These are phyloP conservation scores for Grammothele lineata DNA, from an alignment of 768 basidiomycete species.

Conservation along the genomic window DNA sequence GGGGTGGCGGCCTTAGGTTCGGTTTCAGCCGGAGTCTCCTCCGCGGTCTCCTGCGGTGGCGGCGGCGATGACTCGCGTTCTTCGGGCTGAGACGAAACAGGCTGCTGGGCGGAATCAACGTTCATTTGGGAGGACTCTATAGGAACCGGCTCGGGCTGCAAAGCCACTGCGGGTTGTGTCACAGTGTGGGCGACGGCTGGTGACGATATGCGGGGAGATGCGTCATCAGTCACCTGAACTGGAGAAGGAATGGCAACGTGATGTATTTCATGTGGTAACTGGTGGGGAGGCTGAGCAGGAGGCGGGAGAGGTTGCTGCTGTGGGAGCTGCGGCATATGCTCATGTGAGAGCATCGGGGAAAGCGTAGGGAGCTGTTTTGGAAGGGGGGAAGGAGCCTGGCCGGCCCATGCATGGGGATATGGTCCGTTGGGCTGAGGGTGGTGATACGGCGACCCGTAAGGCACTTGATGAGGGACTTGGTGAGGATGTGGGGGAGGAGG, in stretches of 20 bases:
- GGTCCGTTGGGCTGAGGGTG: slow-evolving; percentile 25
- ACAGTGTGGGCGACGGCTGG: too few species aligned
- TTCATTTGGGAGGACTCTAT: background rate
- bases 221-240: background rate
- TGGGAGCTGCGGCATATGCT: slow-evolving; percentile 3
- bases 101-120: too few species aligned
- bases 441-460: slow-evolving; percentile 26
- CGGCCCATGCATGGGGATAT: slow-evolving; percentile 42
- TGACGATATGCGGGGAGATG: too few species aligned
- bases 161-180: too few species aligned
- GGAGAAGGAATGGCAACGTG: background rate
- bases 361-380: slow-evolving; percentile 60
- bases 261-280: background rate
- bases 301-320: slow-evolving; percentile 4
- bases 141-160: background rate
- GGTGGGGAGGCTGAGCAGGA: background rate
- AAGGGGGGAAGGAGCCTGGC: slow-evolving; percentile 50
- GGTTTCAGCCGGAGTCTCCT: background rate
- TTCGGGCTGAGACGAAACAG: background rate
- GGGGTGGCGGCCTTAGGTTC: slow-evolving; percentile 3
- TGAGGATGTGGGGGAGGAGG: slow-evolving; percentile 22
- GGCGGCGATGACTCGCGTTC: background rate
- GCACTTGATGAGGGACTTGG: slow-evolving; percentile 24
- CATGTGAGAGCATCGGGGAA: slow-evolving; percentile 10
- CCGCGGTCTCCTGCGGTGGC: background rate